Evolutionary conservation across 2,329 filamentous ascomycete genomes (phyloP).

Genomic region (Boeremia exigua): DNA sequence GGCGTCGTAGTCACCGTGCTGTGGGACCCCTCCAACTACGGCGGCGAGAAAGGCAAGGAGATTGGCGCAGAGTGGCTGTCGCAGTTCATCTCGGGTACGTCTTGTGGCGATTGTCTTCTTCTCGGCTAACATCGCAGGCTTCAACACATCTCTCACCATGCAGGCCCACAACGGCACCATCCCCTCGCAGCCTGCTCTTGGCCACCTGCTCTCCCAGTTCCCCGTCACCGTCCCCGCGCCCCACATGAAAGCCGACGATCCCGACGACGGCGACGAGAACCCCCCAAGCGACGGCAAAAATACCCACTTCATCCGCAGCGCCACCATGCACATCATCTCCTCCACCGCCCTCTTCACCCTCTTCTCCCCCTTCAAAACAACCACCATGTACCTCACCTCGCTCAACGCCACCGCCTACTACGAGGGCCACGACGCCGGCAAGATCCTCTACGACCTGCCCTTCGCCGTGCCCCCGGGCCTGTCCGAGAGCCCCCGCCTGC

Average conservation of each 20-base stretch:
- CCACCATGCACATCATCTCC: conserved; percentile 83
- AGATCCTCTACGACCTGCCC: conserved; percentile 74
- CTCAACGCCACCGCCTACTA: conserved; percentile 88
- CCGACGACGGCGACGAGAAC: conserved; percentile 45
- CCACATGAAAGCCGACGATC: conserved; percentile 63
- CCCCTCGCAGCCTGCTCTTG: conserved; percentile 74
- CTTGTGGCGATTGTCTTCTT: no score
- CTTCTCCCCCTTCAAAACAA: conserved; percentile 75
- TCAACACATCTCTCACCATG: conserved; percentile 80
- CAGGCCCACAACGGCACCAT: conserved; percentile 74
- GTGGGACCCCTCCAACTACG: conserved; percentile 73
- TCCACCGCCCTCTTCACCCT: conserved; percentile 87
- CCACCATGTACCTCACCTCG: conserved; percentile 76
- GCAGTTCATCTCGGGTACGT: conserved; percentile 77
- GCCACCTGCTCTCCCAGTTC: conserved; percentile 74
- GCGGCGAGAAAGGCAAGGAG: conserved; percentile 65
- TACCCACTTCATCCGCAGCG: conserved; percentile 79
- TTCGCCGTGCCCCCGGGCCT: conserved; percentile 79
- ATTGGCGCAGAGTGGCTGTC: conserved; percentile 78
- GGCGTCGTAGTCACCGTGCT: conserved; percentile 70
- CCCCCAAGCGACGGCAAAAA: conserved; percentile 40
- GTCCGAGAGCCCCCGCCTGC: conserved; percentile 75
- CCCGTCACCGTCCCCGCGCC: conserved; percentile 76
- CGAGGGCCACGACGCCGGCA: conserved; percentile 78
- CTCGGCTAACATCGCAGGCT: conserved; percentile 59